Base-by-base conservation (phyloP, 2,329 filamentous ascomycete genomes). In the Botrytis fabae region DNA sequence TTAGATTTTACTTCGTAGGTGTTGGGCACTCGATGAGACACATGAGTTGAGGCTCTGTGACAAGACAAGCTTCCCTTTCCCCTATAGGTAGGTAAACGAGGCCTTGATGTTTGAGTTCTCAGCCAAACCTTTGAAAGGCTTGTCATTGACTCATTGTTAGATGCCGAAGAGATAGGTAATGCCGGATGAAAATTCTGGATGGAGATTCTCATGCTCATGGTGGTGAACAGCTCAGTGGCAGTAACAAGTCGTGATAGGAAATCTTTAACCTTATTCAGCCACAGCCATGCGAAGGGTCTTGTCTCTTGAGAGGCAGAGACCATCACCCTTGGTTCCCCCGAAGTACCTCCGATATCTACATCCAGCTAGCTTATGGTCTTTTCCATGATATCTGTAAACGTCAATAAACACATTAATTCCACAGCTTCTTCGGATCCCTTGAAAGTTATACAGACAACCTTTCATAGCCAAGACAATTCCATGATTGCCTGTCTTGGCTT, bases 31-130 rank as follows among this genome's bases (percentile, higher is more conserved):
- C 22, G 38, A n/a, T 4, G 10, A 32, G 22, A 62, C 20, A 25
- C 22, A 32, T 51, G 28, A 8, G 40, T 68, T 72, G 62, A 72
- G 70, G 70, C 70, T 72, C 63, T 42, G 38, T 28, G 18, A 22
- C 20, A 35, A 40, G 40, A 22, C 20, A 35, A 40, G 40, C 38
- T n/a, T 51, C 32, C 28, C 9, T 25, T 46, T 35, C 48, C 57
- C 40, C 28, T 54, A 42, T 65, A 65, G 44, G 59, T 32, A 51
- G 22, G 16, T 54, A 71, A 42, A 66, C 59, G 46, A 69, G 38
- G n/a, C 35, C 35, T 57, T 32, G 35, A 51, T 54, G 35, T 48
- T 48, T 65, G 35, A 2, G 48, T 54, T 54, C 12, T n/a, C 12
- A 12, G 16, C 48, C 22, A n/a, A 54, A n/a, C 25, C 16, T 16